Conservation (phyloP, 805 yeast genomes). For the Torulaspora microellipsoides region DNA sequence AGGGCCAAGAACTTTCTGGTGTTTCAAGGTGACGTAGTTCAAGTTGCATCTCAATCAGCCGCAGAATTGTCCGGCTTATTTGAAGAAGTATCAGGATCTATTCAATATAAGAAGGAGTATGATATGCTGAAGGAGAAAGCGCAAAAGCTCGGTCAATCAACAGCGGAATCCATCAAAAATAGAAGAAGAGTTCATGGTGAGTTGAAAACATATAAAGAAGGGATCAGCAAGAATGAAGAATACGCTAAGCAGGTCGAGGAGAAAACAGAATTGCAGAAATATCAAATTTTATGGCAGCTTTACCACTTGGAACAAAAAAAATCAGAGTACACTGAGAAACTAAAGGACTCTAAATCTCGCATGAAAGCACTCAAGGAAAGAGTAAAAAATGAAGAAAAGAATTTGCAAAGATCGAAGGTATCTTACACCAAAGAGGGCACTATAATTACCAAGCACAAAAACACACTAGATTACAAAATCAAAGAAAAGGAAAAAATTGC, state of each 20-base stretch:
- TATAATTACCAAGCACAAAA: constrained; percentile 39
- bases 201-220: constrained; percentile 71
- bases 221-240: constrained; percentile 63
- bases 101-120: constrained; percentile 61
- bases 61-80: constrained; percentile 65
- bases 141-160: constrained; percentile 58
- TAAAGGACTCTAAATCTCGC: constrained; percentile 26
- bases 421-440: constrained; percentile 46
- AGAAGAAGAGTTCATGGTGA: constrained; percentile 70
- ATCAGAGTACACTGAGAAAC: constrained; percentile 20
- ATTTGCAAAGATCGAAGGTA: constrained; percentile 37
- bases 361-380: constrained; percentile 34
- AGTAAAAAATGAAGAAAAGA: constrained; percentile 36
- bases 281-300: constrained; percentile 57
- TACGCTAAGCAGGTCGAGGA: constrained; percentile 54
- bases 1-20: constrained; percentile 90
- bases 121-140: constrained; percentile 57
- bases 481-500: constrained; percentile 40
- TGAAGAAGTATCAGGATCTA: constrained; percentile 82
- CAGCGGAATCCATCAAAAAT: constrained; percentile 60
- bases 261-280: constrained; percentile 43
- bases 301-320: constrained; percentile 50
- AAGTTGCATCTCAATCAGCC: constrained; percentile 83
- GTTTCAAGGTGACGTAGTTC: constrained; percentile 96
- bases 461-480: constrained; percentile 36